Conservation (phyloP, 179 eudicot genomes). For the Spergularia azorica region DNA sequence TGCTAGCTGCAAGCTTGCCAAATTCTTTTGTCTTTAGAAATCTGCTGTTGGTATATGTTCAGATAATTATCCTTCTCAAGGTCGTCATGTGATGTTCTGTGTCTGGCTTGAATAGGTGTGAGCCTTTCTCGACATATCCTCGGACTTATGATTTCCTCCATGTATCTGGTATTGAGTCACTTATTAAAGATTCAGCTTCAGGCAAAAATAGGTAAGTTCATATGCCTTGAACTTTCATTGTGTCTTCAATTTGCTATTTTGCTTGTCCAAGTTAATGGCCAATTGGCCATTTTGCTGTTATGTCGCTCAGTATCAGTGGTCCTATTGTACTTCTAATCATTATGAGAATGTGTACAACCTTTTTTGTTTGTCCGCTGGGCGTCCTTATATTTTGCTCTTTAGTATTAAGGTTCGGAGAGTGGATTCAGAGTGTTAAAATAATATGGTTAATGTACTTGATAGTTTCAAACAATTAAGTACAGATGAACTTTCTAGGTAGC, state of each 20-base stretch:
- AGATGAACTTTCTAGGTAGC: too few species aligned
- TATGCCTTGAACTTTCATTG: not conserved
- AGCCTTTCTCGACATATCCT: conserved; percentile 96
- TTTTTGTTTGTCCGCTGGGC: not conserved
- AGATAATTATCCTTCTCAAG: not conserved
- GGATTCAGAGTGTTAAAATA: not conserved
- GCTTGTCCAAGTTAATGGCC: not conserved
- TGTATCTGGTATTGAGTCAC: conserved; percentile 67
- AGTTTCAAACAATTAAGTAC: not conserved
- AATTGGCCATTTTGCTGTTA: not conserved
- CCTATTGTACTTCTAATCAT: not conserved
- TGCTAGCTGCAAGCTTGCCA: not conserved
- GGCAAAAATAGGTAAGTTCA: conserved; percentile 66
- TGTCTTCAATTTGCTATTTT: not conserved
- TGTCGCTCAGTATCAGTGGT: not conserved
- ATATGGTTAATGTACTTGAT: too few species aligned
- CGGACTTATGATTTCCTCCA: conserved; percentile 88
- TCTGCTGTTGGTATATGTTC: not conserved
- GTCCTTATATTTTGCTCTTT: not conserved
- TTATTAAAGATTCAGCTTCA: conserved; percentile 60
- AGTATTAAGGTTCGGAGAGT: not conserved
- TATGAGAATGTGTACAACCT: not conserved
- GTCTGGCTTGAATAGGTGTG: conserved; percentile 64
- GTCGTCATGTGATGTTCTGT: conserved; percentile 14
- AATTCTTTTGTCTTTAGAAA: not conserved